Evolutionary conservation across 2,329 filamentous ascomycete species (phyloP).

Genomic region (Trichoderma sp.): DNA sequence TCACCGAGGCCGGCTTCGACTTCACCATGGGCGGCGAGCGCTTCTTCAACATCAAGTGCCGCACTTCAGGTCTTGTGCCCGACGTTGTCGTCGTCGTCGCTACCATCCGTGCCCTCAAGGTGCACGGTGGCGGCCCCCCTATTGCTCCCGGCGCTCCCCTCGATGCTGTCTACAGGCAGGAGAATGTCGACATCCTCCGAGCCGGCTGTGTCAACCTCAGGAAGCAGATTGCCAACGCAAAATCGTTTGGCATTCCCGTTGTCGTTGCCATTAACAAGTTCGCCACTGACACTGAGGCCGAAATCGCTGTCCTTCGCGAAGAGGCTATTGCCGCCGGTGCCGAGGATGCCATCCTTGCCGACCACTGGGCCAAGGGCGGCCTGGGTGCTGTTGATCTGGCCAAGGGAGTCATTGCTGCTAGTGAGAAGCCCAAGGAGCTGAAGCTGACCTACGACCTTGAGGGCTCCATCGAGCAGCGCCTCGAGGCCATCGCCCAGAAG

Average conservation of each 20-base stretch:
- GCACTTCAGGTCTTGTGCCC: slow-evolving; percentile 85
- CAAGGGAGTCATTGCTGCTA: slow-evolving; percentile 77
- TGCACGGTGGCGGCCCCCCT: slow-evolving; percentile 93
- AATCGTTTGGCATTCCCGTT: slow-evolving; percentile 84
- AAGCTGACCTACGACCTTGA: slow-evolving; percentile 81
- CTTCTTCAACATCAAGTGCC: slow-evolving; percentile 99
- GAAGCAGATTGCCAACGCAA: slow-evolving; percentile 93
- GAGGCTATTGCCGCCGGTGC: slow-evolving; percentile 89
- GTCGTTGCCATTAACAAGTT: slow-evolving; percentile 98
- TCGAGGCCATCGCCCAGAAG: slow-evolving; percentile 82
- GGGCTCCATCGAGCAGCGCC: slow-evolving; percentile 78
- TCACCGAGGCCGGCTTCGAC: slow-evolving; percentile 97
- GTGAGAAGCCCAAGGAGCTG: slow-evolving; percentile 80
- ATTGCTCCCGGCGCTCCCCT: slow-evolving; percentile 83
- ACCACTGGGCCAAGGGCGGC: slow-evolving; percentile 96
- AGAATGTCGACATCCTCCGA: slow-evolving; percentile 89
- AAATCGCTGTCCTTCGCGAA: slow-evolving; percentile 83
- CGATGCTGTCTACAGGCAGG: slow-evolving; percentile 83
- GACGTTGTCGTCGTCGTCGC: slow-evolving; percentile 95
- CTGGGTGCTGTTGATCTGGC: slow-evolving; percentile 86
- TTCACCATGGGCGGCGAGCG: slow-evolving; percentile 99
- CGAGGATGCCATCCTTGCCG: slow-evolving; percentile 87
- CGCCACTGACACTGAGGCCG: slow-evolving; percentile 86
- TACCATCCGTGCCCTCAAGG: slow-evolving; percentile 92
- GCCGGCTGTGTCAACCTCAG: slow-evolving; percentile 89